Evolutionary conservation across 1,139 yeast genomes (phyloP), one percentile per base, ranked within the genome.

Genomic region (Geotrichum aggregatum): DNA sequence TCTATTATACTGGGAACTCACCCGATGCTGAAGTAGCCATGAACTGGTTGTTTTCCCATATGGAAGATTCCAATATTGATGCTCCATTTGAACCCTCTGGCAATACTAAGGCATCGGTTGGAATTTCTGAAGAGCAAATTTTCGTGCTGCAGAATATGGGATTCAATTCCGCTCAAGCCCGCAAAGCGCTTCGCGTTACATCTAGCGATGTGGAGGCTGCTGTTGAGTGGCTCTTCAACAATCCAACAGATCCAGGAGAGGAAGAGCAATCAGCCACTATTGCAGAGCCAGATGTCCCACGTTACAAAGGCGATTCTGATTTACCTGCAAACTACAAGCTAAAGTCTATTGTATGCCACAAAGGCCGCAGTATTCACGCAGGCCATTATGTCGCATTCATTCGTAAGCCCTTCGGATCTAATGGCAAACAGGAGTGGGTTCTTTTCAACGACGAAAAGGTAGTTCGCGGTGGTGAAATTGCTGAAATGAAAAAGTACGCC

Each of bases 361-460:
- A 92, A 67, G 99, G 99, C 10, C 76, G 84, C 0, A 87, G 96
- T 18, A 87, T 92, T 1, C 97, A 92, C 58, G 88, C 97, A 0
- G 98, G 98, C 0, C 99, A 92, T 67, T 92, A 92, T 66, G 98
- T 94, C 39, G 91, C 85, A 0, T 92, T 86, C 63, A 75, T 89
- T 44, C 74, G 73, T 52, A 79, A 79, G 58, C 60, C 65, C 31
- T 52, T 66, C 0, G 68, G 75, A 1, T 7, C 14, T 4, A 30
- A 36, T 4, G 48, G 3, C 6, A 68, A 69, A 44, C 70, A 63
- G n/a, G 72, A 74, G 54, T 91, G 98, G 97, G 84, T 86, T 0
- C 72, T 92, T 55, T 92, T 83, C 71, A 92, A 92, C 63, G 99
- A 92, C 66, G 99, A 92, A 64, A 91, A 89, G 67, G 96, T 92